phyloP scores from a whole-genome alignment of 768 basidiomycete genomes.

The Mycena capillaripes region DNA sequence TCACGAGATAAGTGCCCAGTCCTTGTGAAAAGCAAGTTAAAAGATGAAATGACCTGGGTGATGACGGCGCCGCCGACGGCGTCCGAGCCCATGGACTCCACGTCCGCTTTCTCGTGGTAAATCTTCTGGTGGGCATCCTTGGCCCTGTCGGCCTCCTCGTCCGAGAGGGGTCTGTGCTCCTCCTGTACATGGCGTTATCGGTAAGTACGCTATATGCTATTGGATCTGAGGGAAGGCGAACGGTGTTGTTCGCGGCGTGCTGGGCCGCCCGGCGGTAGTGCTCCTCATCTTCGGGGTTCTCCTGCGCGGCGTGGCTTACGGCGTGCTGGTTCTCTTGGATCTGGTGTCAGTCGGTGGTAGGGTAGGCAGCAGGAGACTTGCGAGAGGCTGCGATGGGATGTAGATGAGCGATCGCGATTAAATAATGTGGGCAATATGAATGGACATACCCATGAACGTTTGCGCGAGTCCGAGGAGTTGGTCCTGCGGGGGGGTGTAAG shows the following conservation, averaged over 20 bases:
- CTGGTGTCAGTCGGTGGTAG: neutral
- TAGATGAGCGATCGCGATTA: constrained; percentile 15
- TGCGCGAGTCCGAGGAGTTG: constrained; percentile 18
- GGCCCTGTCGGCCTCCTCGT: constrained; percentile 17
- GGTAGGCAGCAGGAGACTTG: neutral
- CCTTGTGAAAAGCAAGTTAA: neutral
- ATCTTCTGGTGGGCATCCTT: constrained; percentile 27
- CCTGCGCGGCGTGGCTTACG: no score
- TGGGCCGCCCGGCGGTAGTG: constrained; percentile 4
- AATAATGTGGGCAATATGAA: neutral
- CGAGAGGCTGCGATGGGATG: constrained; percentile 9
- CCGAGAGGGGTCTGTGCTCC: constrained; percentile 11
- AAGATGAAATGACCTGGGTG: constrained; percentile 15
- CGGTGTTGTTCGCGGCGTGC: constrained; percentile 17
- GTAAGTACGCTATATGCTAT: neutral
- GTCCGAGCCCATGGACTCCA: constrained; percentile 6
- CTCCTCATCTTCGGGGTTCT: constrained; percentile 25
- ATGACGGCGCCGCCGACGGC: constrained; percentile 26
- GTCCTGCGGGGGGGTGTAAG: constrained; percentile 9
- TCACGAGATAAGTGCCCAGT: neutral
- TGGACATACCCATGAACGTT: constrained; percentile 19
- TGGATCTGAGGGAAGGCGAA: neutral
- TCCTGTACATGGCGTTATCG: neutral
- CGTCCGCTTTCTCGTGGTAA: constrained; percentile 13
- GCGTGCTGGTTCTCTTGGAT: constrained; percentile 2